phyloP scores from a whole-genome alignment of 2,329 filamentous ascomycete species.

The Hypoxylon sp. region DNA sequence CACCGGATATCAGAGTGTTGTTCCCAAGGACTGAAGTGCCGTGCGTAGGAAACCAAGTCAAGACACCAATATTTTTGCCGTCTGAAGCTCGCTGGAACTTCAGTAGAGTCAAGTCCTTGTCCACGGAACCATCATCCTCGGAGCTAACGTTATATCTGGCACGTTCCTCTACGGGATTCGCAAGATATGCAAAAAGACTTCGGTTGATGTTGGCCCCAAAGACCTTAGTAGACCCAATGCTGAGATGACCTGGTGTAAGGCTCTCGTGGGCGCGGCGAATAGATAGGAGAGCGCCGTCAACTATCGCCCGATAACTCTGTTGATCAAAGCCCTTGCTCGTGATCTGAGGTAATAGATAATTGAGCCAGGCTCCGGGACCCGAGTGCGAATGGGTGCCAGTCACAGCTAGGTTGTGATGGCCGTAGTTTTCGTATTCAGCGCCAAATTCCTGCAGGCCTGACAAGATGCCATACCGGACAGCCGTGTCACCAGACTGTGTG shows the following conservation, averaged over 20 bases:
- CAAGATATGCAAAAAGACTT: slow-evolving; percentile 88
- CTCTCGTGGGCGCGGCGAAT: slow-evolving; percentile 85
- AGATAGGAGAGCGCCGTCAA: slow-evolving; percentile 86
- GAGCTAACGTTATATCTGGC: slow-evolving; percentile 71
- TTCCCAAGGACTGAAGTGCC: slow-evolving; percentile 93
- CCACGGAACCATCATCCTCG: slow-evolving; percentile 69
- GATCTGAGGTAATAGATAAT: slow-evolving; percentile 93
- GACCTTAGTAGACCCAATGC: slow-evolving; percentile 77
- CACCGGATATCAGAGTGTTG: slow-evolving; percentile 91
- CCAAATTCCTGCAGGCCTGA: slow-evolving; percentile 80
- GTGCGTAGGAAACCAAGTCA: slow-evolving; percentile 94
- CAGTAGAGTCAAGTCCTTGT: slow-evolving; percentile 84
- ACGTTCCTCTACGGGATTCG: slow-evolving; percentile 85
- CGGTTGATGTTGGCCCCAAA: slow-evolving; percentile 88
- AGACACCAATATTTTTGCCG: slow-evolving; percentile 80
- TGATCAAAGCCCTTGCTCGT: slow-evolving; percentile 88
- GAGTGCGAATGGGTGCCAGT: slow-evolving; percentile 95
- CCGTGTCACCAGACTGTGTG: slow-evolving; percentile 89
- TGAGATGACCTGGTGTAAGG: slow-evolving; percentile 64
- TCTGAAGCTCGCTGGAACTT: slow-evolving; percentile 83
- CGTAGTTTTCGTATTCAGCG: slow-evolving; percentile 80
- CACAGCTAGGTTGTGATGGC: slow-evolving; percentile 85
- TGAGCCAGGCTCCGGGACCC: slow-evolving; percentile 92
- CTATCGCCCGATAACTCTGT: slow-evolving; percentile 90
- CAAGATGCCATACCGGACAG: slow-evolving; percentile 88